Evolutionary conservation across 2,329 filamentous ascomycete species (phyloP).

Genomic region (Fusarium albidum): DNA sequence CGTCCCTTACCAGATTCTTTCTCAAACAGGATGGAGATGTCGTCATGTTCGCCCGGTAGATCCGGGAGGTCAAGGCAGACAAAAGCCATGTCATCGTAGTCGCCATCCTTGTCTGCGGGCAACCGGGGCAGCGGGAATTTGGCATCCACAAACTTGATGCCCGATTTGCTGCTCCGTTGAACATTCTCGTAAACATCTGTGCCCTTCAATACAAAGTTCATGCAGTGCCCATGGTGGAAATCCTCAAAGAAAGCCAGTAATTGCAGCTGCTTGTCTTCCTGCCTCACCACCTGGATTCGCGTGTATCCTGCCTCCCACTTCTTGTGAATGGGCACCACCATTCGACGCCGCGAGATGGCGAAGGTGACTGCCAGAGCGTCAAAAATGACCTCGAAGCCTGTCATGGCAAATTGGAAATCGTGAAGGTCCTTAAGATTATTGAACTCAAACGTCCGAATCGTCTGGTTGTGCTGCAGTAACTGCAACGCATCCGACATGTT

Average conservation of each 20-base stretch:
- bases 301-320: conserved; percentile 88
- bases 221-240: conserved; percentile 84
- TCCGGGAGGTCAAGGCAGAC: conserved; percentile 88
- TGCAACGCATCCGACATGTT: conserved; percentile 72
- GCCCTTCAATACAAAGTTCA: conserved; percentile 87
- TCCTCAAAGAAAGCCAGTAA: conserved; percentile 88
- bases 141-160: conserved; percentile 83
- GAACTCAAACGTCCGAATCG: conserved; percentile 77
- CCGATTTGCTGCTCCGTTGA: conserved; percentile 69
- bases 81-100: conserved; percentile 72
- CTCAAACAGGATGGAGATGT: conserved; percentile 87
- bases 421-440: conserved; percentile 75
- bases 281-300: conserved; percentile 77
- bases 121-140: conserved; percentile 85
- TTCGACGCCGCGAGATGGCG: conserved; percentile 82
- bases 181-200: conserved; percentile 84
- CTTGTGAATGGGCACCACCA: conserved; percentile 93
- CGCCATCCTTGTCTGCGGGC: conserved; percentile 57
- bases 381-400: conserved; percentile 79
- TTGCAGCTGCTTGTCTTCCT: conserved; percentile 76
- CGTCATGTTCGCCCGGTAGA: conserved; percentile 90
- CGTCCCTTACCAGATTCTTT: conserved; percentile 72
- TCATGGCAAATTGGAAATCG: conserved; percentile 79
- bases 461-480: conserved; percentile 63
- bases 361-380: conserved; percentile 78